A percentile compares a stretch with the other conserved stretches of the same genome.
phyloP scores from a whole-genome alignment of 2,329 filamentous ascomycete genomes.

The Clathrospora elynae region DNA sequence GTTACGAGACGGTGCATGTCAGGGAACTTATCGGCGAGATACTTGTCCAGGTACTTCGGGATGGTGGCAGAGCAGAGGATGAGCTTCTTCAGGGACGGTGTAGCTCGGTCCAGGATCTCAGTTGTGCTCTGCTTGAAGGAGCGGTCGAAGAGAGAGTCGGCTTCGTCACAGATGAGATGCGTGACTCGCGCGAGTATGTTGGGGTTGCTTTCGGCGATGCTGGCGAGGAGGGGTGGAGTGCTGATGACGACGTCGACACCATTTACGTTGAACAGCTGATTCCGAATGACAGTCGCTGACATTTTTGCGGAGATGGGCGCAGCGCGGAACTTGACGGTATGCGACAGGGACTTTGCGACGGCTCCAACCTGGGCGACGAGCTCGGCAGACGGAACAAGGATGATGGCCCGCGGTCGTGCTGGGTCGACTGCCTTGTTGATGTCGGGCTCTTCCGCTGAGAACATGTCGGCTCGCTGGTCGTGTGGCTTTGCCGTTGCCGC shows the following conservation, averaged over 20 bases:
- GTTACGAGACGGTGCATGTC: constrained; percentile 85
- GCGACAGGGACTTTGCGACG: constrained; percentile 80
- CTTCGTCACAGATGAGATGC: constrained; percentile 91
- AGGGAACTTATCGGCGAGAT: constrained; percentile 80
- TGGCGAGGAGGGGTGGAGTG: constrained; percentile 86
- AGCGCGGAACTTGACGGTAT: constrained; percentile 84
- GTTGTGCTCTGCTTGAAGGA: constrained; percentile 86
- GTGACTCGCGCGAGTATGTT: constrained; percentile 90
- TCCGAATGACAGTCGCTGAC: constrained; percentile 78
- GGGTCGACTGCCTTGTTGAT: constrained; percentile 67
- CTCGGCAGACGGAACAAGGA: constrained; percentile 91
- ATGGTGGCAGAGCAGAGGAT: constrained; percentile 97
- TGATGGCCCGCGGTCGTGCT: constrained; percentile 79
- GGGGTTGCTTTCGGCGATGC: constrained; percentile 86
- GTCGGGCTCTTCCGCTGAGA: constrained; percentile 64
- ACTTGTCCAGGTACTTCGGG: constrained; percentile 83
- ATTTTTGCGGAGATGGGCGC: constrained; percentile 80
- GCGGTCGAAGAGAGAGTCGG: constrained; percentile 92
- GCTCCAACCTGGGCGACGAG: constrained; percentile 84
- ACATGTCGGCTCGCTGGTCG: constrained; percentile 55
- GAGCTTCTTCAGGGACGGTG: constrained; percentile 82
- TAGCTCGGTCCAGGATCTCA: constrained; percentile 78
- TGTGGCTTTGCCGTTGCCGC: constrained; percentile 43
- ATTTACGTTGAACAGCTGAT: constrained; percentile 76
- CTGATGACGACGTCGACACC: constrained; percentile 86